Conservation (phyloP, 352 stramenopile genomes). For the Globisporangium canariense region DNA sequence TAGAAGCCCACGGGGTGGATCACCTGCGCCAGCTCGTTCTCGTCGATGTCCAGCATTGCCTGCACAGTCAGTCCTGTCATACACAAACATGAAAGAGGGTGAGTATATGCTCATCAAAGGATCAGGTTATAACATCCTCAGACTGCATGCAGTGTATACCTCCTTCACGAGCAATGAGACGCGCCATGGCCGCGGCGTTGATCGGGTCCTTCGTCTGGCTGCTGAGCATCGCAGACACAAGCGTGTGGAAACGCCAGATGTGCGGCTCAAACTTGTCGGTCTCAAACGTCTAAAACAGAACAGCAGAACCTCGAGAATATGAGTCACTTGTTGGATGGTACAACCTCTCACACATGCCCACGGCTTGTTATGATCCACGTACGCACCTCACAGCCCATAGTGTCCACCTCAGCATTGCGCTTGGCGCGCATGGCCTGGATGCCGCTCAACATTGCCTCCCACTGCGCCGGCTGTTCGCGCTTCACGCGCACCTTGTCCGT, state of each 20-base stretch:
- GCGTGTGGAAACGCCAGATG: conserved; percentile 87
- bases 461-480: conserved; percentile 29
- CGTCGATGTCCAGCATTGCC: conserved; percentile 81
- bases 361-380: not conserved
- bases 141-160: conserved; percentile 4
- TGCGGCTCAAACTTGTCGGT: conserved; percentile 36
- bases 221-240: conserved; percentile 96
- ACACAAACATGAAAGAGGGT: not conserved
- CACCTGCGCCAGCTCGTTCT: conserved; percentile 81
- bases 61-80: conserved; percentile 79
- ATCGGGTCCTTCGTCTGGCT: conserved; percentile 97
- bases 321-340: not conserved
- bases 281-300: conserved; percentile 32
- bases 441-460: conserved; percentile 51
- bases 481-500: conserved; percentile 16
- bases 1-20: conserved; percentile 95
- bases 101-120: not conserved
- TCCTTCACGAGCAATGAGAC: conserved; percentile 55
- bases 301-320: not conserved
- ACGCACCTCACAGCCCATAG: conserved; percentile 58
- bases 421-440: conserved; percentile 70
- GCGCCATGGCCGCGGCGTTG: conserved; percentile 67
- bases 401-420: conserved; percentile 68
- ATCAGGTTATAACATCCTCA: not conserved
- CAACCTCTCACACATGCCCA: not conserved